phyloP scores from a whole-genome alignment of 345 rosid genomes.

The Brassica carinata region DNA sequence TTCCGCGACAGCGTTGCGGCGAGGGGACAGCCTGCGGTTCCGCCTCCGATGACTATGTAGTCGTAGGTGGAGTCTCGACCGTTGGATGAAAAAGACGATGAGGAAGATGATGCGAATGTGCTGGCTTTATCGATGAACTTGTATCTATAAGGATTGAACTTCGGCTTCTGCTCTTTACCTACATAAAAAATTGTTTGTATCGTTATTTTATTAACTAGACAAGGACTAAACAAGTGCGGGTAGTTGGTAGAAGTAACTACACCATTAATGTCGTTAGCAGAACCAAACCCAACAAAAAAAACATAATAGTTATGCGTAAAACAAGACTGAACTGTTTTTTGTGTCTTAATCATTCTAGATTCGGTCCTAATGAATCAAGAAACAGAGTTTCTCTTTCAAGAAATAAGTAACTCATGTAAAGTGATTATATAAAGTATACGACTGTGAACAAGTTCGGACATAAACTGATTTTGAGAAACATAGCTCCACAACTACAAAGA shows the following conservation, averaged over 20 bases:
- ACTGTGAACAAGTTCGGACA: constrained; percentile 2
- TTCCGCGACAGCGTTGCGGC: constrained; percentile 87
- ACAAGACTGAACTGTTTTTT: constrained; percentile 7
- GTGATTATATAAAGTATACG: background rate
- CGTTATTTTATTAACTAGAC: background rate
- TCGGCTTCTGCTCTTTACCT: background rate
- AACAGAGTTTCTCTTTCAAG: constrained; percentile 8
- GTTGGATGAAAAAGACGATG: constrained; percentile 58
- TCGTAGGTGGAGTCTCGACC: constrained; percentile 57
- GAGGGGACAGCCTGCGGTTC: constrained; percentile 95
- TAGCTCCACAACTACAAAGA: constrained; percentile 11
- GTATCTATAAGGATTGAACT: constrained; percentile 49
- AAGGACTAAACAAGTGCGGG: background rate
- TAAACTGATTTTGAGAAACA: background rate
- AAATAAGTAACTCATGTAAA: background rate
- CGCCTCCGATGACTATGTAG: constrained; percentile 91
- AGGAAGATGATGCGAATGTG: constrained; percentile 58
- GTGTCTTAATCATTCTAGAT: constrained; percentile 24
- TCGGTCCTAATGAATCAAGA: constrained; percentile 17
- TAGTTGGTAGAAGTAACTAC: constrained; percentile 38
- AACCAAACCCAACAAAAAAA: background rate
- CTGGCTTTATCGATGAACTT: constrained; percentile 82
- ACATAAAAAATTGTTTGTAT: background rate
- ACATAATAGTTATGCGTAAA: constrained; percentile 17
- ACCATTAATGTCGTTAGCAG: constrained; percentile 17